phyloP scores from a whole-genome alignment of 2,329 filamentous ascomycete genomes.

The Cordyceps cicadae region DNA sequence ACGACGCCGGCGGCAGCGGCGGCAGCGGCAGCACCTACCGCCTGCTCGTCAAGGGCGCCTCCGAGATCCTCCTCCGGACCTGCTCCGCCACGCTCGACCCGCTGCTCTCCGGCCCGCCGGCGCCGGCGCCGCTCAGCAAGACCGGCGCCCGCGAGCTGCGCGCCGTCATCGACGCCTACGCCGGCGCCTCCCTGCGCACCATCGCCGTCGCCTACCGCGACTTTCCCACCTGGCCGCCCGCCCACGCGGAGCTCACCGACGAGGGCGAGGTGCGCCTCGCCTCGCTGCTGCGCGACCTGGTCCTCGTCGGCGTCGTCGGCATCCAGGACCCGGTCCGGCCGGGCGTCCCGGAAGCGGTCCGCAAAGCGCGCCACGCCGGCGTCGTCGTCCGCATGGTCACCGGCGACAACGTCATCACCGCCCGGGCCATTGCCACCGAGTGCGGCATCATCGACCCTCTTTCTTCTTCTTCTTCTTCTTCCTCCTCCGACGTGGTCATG shows the following conservation, averaged over 20 bases:
- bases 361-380: slow-evolving; percentile 54
- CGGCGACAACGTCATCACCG: slow-evolving; percentile 59
- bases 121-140: slow-evolving; percentile 40
- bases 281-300: slow-evolving; percentile 53
- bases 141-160: slow-evolving; percentile 47
- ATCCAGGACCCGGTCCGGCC: slow-evolving; percentile 62
- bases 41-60: slow-evolving; percentile 47
- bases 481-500: slow-evolving; percentile 48
- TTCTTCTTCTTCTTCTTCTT: too few species aligned
- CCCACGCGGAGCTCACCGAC: slow-evolving; percentile 51
- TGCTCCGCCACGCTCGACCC: slow-evolving; percentile 33
- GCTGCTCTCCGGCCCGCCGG: neutral
- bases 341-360: slow-evolving; percentile 57
- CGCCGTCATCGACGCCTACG: slow-evolving; percentile 50
- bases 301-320: slow-evolving; percentile 61
- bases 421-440: slow-evolving; percentile 62
- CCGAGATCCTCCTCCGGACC: slow-evolving; percentile 44
- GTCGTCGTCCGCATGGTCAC: slow-evolving; percentile 67
- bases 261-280: slow-evolving; percentile 52
- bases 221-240: slow-evolving; percentile 60
- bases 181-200: slow-evolving; percentile 60
- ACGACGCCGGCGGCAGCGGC: slow-evolving; percentile 27
- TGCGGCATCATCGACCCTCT: slow-evolving; percentile 59
- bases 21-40: slow-evolving; percentile 35
- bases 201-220: slow-evolving; percentile 70